phyloP scores from a whole-genome alignment of 495 filamentous ascomycete genomes.

The Talaromyces stipitatus region DNA sequence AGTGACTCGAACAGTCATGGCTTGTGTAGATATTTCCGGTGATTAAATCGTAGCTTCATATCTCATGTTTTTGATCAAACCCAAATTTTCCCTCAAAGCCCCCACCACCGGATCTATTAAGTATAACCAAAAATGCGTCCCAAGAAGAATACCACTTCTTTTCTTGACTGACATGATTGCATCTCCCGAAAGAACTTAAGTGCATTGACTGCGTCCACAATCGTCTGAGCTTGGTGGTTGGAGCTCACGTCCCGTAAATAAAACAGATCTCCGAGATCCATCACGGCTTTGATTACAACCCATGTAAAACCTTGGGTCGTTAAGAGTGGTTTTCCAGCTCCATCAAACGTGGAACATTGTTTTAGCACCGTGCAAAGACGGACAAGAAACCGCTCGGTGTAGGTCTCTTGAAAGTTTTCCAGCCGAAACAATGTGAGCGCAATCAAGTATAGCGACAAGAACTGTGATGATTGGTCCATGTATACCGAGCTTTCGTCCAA shows the following conservation, averaged over 20 bases:
- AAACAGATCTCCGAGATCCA: background rate
- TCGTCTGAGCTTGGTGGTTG: background rate
- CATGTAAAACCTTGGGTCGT: background rate
- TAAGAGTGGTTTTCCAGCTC: background rate
- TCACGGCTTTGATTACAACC: background rate
- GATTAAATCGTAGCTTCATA: too few species aligned
- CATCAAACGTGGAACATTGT: background rate
- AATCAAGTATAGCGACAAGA: background rate
- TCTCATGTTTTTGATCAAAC: background rate
- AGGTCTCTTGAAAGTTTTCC: background rate
- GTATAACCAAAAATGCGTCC: background rate
- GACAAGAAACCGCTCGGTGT: background rate
- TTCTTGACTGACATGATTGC: background rate
- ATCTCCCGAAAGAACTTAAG: background rate
- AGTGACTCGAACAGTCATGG: too few species aligned
- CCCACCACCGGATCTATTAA: background rate
- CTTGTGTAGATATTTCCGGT: too few species aligned
- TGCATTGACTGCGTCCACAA: background rate
- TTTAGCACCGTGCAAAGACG: background rate
- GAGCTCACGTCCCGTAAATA: background rate
- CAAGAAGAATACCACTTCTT: background rate
- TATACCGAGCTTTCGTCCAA: background rate
- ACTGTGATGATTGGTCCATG: background rate
- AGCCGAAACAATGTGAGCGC: background rate
- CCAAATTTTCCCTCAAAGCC: background rate